Evolutionary conservation across 345 rosid genomes (phyloP).

Genomic region (Gossypium longicalyx): DNA sequence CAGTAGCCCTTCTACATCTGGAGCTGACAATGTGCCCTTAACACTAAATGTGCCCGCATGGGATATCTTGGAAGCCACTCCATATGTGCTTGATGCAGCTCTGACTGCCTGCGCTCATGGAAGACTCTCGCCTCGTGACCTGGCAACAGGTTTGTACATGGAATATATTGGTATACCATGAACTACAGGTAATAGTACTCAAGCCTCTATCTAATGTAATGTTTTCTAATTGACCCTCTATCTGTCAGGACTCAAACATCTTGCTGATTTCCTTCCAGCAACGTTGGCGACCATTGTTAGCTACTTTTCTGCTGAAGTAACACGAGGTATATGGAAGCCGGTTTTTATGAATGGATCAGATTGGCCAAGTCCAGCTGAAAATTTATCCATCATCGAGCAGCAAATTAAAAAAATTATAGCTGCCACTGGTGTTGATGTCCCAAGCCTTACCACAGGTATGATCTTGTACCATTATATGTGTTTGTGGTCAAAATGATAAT

Average conservation of each 20-base stretch:
- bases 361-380: constrained; percentile 99
- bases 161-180: neutral
- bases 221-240: neutral
- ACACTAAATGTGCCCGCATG: constrained; percentile 84
- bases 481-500: neutral
- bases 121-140: constrained; percentile 85
- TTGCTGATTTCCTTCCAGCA: constrained; percentile 95
- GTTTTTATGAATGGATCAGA: constrained; percentile 96
- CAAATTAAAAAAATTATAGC: constrained; percentile 82
- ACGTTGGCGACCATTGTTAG: constrained; percentile 79
- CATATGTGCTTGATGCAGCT: constrained; percentile 84
- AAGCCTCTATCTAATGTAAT: too few relatives aligned
- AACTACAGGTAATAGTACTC: neutral
- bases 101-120: constrained; percentile 92
- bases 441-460: constrained; percentile 77
- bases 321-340: constrained; percentile 91
- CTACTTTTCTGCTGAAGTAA: constrained; percentile 91
- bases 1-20: constrained; percentile 64
- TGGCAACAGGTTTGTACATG: constrained; percentile 75
- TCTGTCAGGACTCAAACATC: constrained; percentile 77
- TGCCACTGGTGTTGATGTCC: constrained; percentile 89
- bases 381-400: constrained; percentile 71
- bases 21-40: constrained; percentile 49
- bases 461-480: neutral
- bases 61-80: constrained; percentile 91